A percentile compares a stretch with the other conserved stretches of the same genome.
Evolutionary conservation across 805 yeast species (phyloP).

Genomic region (Myxozyma kluyveri): DNA sequence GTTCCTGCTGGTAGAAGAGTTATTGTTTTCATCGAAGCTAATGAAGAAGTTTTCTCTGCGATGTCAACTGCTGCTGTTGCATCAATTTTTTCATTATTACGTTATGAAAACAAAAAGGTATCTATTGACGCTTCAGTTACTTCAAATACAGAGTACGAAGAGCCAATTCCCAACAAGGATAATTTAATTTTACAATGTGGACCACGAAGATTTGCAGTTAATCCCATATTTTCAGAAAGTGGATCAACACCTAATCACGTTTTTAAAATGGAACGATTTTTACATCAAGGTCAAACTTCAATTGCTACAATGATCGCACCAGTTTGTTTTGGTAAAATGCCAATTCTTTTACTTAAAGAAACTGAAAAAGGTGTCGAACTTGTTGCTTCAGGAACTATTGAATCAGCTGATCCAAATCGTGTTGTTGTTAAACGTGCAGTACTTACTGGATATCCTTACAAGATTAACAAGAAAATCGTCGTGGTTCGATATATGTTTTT

Average conservation of each 20-base stretch:
- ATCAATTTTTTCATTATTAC: constrained; percentile 68
- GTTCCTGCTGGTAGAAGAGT: constrained; percentile 61
- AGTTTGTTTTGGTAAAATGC: constrained; percentile 70
- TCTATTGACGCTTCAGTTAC: constrained; percentile 77
- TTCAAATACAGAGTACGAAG: constrained; percentile 86
- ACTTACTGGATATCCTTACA: constrained; percentile 90
- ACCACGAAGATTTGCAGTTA: constrained; percentile 76
- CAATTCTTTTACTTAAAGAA: constrained; percentile 73
- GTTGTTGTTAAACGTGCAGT: constrained; percentile 83
- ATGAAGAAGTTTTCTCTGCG: constrained; percentile 53
- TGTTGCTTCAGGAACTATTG: constrained; percentile 86
- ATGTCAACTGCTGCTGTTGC: constrained; percentile 56
- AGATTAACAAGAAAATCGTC: constrained; percentile 87
- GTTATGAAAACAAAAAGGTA: constrained; percentile 83
- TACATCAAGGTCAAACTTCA: constrained; percentile 70
- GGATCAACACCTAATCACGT: constrained; percentile 77
- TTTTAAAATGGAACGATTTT: constrained; percentile 77
- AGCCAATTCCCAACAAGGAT: constrained; percentile 82
- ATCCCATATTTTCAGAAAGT: constrained; percentile 79
- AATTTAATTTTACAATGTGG: constrained; percentile 86
- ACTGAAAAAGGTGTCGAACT: constrained; percentile 46
- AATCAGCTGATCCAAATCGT: constrained; percentile 80
- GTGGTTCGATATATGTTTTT: constrained; percentile 97
- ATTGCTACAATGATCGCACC: constrained; percentile 90
- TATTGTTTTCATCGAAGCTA: constrained; percentile 52